Percentiles rank a stretch among this genome's conserved stretches.
Conservation (phyloP, 441 rosid genomes). For the Pelargonium australe region DNA sequence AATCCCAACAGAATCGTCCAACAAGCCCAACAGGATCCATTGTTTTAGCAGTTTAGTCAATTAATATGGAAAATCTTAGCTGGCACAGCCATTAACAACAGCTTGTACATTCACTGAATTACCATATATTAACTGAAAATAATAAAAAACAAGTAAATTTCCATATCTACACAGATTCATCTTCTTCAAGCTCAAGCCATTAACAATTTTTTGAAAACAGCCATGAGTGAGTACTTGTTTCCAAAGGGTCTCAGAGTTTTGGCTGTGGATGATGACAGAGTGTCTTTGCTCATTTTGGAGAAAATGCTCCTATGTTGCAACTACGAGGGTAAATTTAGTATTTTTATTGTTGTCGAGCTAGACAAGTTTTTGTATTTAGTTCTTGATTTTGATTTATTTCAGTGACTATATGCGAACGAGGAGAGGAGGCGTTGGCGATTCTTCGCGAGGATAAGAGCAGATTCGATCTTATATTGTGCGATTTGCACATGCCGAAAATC, state of each 20-base stretch:
- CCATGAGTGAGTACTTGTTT: not conserved
- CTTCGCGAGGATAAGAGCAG: slow-evolving; percentile 22
- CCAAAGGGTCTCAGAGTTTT: slow-evolving; percentile 27
- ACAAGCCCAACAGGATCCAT: no score
- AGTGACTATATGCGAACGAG: slow-evolving; percentile 27
- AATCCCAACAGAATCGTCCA: no score
- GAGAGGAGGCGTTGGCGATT: slow-evolving; percentile 27
- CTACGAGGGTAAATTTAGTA: slow-evolving; percentile 20
- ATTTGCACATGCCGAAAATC: slow-evolving; percentile 31
- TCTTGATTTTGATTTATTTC: not conserved
- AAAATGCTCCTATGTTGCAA: slow-evolving; percentile 20
- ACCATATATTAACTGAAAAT: no score
- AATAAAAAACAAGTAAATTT: no score
- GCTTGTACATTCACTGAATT: no score
- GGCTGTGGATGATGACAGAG: slow-evolving; percentile 26
- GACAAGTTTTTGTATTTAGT: not conserved
- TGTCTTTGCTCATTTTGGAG: slow-evolving; percentile 20
- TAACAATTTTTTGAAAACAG: no score
- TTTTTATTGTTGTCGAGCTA: not conserved
- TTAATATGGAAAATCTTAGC: no score
- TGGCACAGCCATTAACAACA: no score
- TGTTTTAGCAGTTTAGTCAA: no score
- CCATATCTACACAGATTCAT: no score
- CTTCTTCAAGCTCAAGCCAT: no score
- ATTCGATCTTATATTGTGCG: slow-evolving; percentile 30